Evolutionary conservation across 1,139 yeast genomes (phyloP).

Genomic region (Suhomyces coccinellae): DNA sequence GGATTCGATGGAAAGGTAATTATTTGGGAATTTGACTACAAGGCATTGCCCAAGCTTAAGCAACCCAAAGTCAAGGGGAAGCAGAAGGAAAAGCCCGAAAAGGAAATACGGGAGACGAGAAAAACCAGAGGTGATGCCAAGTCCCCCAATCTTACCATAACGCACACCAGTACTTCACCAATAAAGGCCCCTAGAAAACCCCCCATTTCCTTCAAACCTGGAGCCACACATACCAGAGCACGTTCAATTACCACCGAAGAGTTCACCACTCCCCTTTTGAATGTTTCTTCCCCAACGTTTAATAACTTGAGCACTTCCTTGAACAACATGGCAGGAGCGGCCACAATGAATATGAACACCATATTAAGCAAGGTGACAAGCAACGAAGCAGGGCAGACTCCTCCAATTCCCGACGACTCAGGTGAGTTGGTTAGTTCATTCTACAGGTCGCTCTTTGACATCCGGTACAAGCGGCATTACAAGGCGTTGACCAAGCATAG

Average conservation of each 20-base stretch:
- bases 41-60: constrained; percentile 54
- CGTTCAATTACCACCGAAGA: constrained; percentile 18
- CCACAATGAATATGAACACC: constrained; percentile 16
- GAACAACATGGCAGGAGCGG: constrained; percentile 13
- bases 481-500: constrained; percentile 12
- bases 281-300: constrained; percentile 13
- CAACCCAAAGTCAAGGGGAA: constrained; percentile 8
- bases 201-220: constrained; percentile 7
- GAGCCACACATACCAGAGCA: constrained; percentile 13
- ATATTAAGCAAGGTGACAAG: constrained; percentile 7
- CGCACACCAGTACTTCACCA: constrained; percentile 13
- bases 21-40: constrained; percentile 74
- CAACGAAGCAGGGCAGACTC: neutral
- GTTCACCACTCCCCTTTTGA: constrained; percentile 11
- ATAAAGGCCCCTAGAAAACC: constrained; percentile 9
- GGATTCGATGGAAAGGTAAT: constrained; percentile 71
- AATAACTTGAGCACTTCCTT: constrained; percentile 12
- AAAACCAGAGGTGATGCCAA: constrained; percentile 11
- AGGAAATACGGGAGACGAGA: neutral
- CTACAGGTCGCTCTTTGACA: constrained; percentile 38
- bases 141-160: constrained; percentile 7
- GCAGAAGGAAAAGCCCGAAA: constrained; percentile 7
- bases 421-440: constrained; percentile 30
- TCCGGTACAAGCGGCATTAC: constrained; percentile 36
- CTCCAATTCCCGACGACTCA: constrained; percentile 7